Base-by-base conservation (phyloP, 768 basidiomycete genomes). In the Boletus pseudopeckii region DNA sequence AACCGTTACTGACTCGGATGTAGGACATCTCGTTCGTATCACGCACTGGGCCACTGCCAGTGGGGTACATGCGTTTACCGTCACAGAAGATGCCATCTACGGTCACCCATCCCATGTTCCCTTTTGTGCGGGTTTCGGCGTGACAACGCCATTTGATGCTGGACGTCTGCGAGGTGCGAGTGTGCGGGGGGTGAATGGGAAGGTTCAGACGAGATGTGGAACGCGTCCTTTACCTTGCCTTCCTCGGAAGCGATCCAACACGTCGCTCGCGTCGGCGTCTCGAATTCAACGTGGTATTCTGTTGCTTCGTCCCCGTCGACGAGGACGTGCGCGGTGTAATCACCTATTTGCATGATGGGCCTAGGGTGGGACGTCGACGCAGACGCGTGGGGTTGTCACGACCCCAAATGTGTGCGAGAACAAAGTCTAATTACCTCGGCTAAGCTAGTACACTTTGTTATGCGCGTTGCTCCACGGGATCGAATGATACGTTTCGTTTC, bases 201-300 rank as follows among this genome's bases (percentile, higher is more conserved):
- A n/a, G 5, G 17, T 43, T 26, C 9, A n/a, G 26, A 9, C 7
- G 13, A 15, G 15, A 22, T 10, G 5, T 26, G 33, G 1, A 14
- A 22, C 14, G 32, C 2, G 18, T 32, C 13, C 6, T 7, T 15
- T 28, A 17, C 30, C 24, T 53, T 53, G 32, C 9, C 24, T 24
- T 24, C 32, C 15, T 50, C 48, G 5, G 47, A 50, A 7, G 15
- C 47, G 14, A 53, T 34, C 52, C 48, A 53, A 20, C 52, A 51
- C 3, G 20, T 20, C 6, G 7, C 22, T 24, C 32, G 3, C 1
- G 39, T 50, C 4, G 39, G 47, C 4, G 32, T 53, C 38, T 20
- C 52, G 18, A 22, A 20, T 33, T 32, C n/a, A 37, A 50, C 3
- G 28, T 6, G 17, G 10, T 47, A 11, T 36, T 51, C 42, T 34